Conservation (phyloP, 148 eudicot genomes). For the Talinum fruticosum region DNA sequence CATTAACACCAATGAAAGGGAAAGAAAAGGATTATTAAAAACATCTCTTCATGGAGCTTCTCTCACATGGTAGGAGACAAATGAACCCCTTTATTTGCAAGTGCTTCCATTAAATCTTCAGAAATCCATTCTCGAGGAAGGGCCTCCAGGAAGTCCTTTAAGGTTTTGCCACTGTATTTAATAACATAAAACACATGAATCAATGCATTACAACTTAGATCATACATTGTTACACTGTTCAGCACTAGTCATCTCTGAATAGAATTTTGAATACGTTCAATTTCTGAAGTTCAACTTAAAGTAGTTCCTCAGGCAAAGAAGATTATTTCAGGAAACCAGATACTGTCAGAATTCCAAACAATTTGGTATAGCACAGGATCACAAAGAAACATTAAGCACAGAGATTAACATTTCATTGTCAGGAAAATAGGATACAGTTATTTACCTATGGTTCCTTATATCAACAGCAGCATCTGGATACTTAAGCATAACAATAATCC, state of each 20-base stretch:
- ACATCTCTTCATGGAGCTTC: neutral
- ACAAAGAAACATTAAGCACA: too few relatives aligned
- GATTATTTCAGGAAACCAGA: neutral
- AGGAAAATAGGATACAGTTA: constrained; percentile 6
- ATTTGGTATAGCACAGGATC: too few relatives aligned
- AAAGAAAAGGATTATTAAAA: neutral
- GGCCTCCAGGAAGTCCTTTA: constrained; percentile 86
- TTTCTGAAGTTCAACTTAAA: neutral
- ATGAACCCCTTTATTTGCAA: constrained; percentile 68
- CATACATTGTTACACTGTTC: neutral
- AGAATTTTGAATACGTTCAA: neutral
- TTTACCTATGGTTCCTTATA: constrained; percentile 87
- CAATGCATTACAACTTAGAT: neutral
- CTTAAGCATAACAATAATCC: constrained; percentile 85
- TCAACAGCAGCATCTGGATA: constrained; percentile 85
- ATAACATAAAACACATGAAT: constrained; percentile 16
- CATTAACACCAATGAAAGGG: constrained; percentile 5
- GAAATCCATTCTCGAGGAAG: constrained; percentile 99
- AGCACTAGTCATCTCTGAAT: neutral
- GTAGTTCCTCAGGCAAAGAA: neutral
- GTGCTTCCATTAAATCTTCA: constrained; percentile 93
- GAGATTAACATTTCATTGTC: neutral
- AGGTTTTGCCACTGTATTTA: constrained; percentile 83
- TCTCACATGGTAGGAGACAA: constrained; percentile 91
- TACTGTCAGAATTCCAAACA: too few relatives aligned